Evolutionary conservation across 2,329 filamentous ascomycete species (phyloP), one percentile per base, ranked within the genome.

Genomic region (Didymella arachidicola): DNA sequence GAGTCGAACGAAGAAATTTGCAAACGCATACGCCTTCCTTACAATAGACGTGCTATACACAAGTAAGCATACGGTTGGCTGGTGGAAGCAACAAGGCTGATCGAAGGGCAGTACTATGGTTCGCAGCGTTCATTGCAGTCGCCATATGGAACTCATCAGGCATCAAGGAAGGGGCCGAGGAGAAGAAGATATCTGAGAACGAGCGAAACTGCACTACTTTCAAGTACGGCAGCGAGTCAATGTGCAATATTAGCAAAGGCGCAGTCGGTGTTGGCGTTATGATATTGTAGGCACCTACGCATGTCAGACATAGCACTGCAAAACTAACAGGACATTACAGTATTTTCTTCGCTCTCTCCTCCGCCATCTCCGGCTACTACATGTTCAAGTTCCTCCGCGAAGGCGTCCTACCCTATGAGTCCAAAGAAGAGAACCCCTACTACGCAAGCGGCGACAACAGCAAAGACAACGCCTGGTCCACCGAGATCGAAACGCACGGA

Each of bases 21-120:
- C 83, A 56, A 87, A 86, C 65, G 82, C 84, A 36, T 87, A 87
- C 68, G 85, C 84, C 51, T 86, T 87, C 68, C 82, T 83, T 8
- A 76, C 79, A 2, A 71, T 88, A 56, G 86, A 88, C 65, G 72
- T 79, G 14, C 66, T 87, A 25, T 86, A 67, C 52, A 66, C 71
- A 65, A 70, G 56, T 59, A 46, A 49, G 56, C 22, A 19, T 32
- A 3, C n/a, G 11, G 25, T 29, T 8, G 26, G 12, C 14, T n/a
- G 7, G 19, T n/a, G 26, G 11, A 16, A 8, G 19, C 19, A 10
- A 26, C 27, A 38, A 46, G n/a, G 46, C 56, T 59, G 50, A 59
- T 46, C 26, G 7, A 19, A 22, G 11, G 34, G 19, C 39, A 59
- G 56, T 87, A 10, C 71, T 88, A 38, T 88, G 86, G 86, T 84